phyloP scores from a whole-genome alignment of 2,329 filamentous ascomycete genomes.

The Exophiala sp. region DNA sequence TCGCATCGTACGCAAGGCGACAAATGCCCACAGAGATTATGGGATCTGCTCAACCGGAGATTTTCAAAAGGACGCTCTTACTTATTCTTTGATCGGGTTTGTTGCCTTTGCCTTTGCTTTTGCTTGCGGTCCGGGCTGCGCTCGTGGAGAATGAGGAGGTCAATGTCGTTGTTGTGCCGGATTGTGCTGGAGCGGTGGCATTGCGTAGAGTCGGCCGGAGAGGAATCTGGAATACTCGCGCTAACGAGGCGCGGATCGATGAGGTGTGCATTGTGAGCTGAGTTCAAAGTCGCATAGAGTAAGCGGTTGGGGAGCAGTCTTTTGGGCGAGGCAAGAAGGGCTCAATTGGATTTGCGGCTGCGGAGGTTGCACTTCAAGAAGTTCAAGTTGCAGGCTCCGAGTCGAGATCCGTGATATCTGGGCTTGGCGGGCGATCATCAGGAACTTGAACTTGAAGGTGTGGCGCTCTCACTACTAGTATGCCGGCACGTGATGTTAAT shows the following conservation, averaged over 20 bases:
- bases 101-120: conserved; percentile 26
- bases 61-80: too few relatives aligned
- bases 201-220: conserved; percentile 28
- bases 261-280: conserved; percentile 33
- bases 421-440: too few relatives aligned
- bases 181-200: conserved; percentile 32
- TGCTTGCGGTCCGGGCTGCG: conserved; percentile 36
- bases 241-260: conserved; percentile 41
- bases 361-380: background rate
- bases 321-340: too few relatives aligned
- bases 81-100: conserved; percentile 41
- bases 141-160: conserved; percentile 38
- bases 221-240: conserved; percentile 42
- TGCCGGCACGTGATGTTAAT: too few relatives aligned
- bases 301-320: background rate
- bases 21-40: too few relatives aligned
- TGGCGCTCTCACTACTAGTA: too few relatives aligned
- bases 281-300: background rate
- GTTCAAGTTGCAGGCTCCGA: too few relatives aligned
- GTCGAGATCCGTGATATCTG: too few relatives aligned
- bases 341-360: background rate
- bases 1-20: too few relatives aligned
- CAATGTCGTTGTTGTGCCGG: background rate
- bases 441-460: too few relatives aligned
- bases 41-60: too few relatives aligned